Conservation (phyloP, 768 basidiomycete species). For the Russula earlei region DNA sequence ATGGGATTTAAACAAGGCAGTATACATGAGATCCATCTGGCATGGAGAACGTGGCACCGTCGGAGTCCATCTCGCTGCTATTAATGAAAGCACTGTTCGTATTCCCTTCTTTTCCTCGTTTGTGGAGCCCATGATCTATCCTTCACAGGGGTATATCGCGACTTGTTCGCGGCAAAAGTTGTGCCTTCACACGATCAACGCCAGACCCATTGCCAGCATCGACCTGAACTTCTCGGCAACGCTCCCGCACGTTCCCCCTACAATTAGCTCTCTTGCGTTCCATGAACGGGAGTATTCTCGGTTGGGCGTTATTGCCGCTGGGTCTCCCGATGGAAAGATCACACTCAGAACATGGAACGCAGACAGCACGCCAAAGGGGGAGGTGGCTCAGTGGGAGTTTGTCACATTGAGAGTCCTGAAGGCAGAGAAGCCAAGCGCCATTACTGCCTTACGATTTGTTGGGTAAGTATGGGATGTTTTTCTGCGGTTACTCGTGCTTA, state of each 20-base stretch:
- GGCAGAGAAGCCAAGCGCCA: conserved; percentile 33
- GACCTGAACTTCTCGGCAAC: conserved; percentile 45
- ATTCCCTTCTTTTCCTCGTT: not conserved
- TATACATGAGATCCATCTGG: conserved; percentile 75
- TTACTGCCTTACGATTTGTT: conserved; percentile 75
- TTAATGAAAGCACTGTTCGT: conserved; percentile 83
- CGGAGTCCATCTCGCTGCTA: conserved; percentile 56
- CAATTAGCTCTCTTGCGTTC: conserved; percentile 73
- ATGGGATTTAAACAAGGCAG: conserved; percentile 83
- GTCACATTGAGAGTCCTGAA: conserved; percentile 59
- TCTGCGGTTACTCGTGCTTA: not conserved
- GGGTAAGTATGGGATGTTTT: conserved; percentile 39
- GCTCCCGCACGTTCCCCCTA: conserved; percentile 35
- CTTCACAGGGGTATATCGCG: conserved; percentile 70
- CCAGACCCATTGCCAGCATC: conserved; percentile 59
- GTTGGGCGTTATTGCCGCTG: conserved; percentile 72
- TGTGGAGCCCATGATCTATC: conserved; percentile 5
- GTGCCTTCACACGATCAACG: conserved; percentile 83
- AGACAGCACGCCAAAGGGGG: conserved; percentile 57
- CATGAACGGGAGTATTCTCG: conserved; percentile 82
- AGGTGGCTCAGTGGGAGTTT: conserved; percentile 70
- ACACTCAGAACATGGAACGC: conserved; percentile 79
- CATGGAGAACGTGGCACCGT: conserved; percentile 35
- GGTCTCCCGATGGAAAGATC: conserved; percentile 65
- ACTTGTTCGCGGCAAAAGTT: conserved; percentile 66